Base-by-base conservation (phyloP, 83 land plant species). In the Larix sibirica region DNA sequence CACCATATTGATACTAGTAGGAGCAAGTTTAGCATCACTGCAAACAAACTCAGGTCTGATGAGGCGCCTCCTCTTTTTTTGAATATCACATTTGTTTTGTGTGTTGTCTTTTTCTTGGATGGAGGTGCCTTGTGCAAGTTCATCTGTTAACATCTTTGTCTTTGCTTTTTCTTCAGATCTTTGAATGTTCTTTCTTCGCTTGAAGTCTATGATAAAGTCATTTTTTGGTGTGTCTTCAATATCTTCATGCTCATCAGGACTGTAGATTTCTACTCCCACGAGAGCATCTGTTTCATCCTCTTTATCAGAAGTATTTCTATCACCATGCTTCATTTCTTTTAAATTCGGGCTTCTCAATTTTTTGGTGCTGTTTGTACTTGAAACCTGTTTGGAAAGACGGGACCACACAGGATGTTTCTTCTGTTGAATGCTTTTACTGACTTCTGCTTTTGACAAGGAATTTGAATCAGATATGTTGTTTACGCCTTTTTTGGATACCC, bases 171-270 rank as follows among this genome's bases (percentile, higher is more conserved):
- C 56, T 42, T 73, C 77, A 42, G 54, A 38, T 36, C 56, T 50
- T 42, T 73, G 77, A 73, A 73, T 73, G 56, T 73, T 73, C 54
- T 42, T 73, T 73, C 77, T 73, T 42, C 77, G 50, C 21, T 73
- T 73, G 56, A 73, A 73, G 44, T 73, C 77, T 40, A 73, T 73
- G 9, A 73, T 24, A 73, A 40, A 73, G 10, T 73, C 77, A 42
- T 73, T 54, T n/a, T 40, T n/a, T 21, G 77, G 77, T 20, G 54
- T 44, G 16, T 73, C 58, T 54, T 54, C 77, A 44, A 21, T 73
- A 73, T 7, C 54, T n/a, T 71, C 76, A 71, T 18, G 44, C 3
- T 71, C 76, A 71, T 42, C 21, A 38, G 76, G 76, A 42, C 24
- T 40, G 44, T n/a, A 71, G 76, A 9, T 40, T 38, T 71, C 76